phyloP scores from a whole-genome alignment of 768 basidiomycete species.

The Russula emetica region DNA sequence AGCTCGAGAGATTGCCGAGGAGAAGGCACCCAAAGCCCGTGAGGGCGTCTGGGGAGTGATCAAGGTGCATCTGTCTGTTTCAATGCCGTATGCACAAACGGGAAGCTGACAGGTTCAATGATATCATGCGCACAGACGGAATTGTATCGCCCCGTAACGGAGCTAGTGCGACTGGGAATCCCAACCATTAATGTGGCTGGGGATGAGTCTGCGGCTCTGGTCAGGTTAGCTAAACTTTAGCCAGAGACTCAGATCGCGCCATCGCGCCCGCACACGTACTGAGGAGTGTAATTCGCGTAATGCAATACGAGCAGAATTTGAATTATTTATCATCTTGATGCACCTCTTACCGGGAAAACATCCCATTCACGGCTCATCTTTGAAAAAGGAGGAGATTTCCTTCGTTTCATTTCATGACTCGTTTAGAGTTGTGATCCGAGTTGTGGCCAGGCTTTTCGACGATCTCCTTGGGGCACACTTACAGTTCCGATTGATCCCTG shows the following conservation, averaged over 20 bases:
- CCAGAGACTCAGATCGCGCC: background rate
- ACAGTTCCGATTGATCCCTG: background rate
- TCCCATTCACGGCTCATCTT: background rate
- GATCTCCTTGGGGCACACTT: background rate
- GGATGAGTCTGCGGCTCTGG: conserved; percentile 50
- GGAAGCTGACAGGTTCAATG: conserved; percentile 14
- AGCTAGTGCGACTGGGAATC: conserved; percentile 37
- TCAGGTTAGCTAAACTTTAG: conserved; percentile 36
- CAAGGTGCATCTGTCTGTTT: conserved; percentile 43
- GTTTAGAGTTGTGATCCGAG: too few species aligned
- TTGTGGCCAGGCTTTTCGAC: background rate
- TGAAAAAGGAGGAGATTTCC: too few species aligned
- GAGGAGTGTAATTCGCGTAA: background rate
- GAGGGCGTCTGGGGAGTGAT: conserved; percentile 69
- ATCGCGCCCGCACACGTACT: background rate
- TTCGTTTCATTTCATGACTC: too few species aligned
- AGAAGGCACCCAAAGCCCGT: conserved; percentile 47
- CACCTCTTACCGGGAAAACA: background rate
- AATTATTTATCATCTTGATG: background rate
- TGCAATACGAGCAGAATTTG: background rate
- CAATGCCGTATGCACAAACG: background rate
- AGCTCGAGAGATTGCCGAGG: conserved; percentile 58
- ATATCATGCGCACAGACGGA: conserved; percentile 41
- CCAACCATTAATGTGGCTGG: conserved; percentile 36
- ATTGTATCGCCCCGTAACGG: conserved; percentile 53